These are phyloP conservation scores for Cyanidiococcus yangmingshanensis DNA, from an alignment of 23 red algal species.

Conservation along the genomic window DNA sequence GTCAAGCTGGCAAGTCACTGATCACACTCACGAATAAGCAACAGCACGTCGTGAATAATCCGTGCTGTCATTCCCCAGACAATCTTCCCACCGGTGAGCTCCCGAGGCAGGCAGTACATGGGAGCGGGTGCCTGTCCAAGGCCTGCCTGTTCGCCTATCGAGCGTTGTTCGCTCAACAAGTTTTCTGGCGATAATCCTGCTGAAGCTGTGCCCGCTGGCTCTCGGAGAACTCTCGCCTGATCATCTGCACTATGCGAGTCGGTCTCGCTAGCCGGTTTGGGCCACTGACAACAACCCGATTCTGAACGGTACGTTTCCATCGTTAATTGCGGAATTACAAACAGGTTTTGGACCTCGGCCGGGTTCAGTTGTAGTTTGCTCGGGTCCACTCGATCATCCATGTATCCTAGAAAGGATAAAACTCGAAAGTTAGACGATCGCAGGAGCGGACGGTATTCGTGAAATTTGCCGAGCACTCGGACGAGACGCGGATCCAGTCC, in stretches of 20 bases:
- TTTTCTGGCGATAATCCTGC: neutral
- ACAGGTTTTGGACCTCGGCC: slow-evolving; percentile 6
- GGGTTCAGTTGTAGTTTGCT: neutral
- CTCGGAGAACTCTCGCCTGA: no score
- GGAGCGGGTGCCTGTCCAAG: neutral
- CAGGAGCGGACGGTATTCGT: slow-evolving; percentile 16
- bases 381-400: slow-evolving; percentile 7
- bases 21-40: neutral
- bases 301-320: neutral
- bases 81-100: slow-evolving; percentile 2
- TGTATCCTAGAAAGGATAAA: neutral
- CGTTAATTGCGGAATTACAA: neutral
- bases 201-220: neutral
- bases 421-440: slow-evolving; percentile 7
- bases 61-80: slow-evolving; percentile 19
- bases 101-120: neutral
- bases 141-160: neutral
- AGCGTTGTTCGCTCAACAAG: neutral
- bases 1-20: neutral
- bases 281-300: neutral
- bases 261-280: neutral
- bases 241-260: neutral
- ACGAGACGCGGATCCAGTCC: slow-evolving; percentile 10
- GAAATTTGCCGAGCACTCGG: neutral
- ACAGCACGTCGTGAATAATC: slow-evolving; percentile 2